phyloP scores from a whole-genome alignment of 495 filamentous ascomycete genomes.

The Podospora pseudocomata region DNA sequence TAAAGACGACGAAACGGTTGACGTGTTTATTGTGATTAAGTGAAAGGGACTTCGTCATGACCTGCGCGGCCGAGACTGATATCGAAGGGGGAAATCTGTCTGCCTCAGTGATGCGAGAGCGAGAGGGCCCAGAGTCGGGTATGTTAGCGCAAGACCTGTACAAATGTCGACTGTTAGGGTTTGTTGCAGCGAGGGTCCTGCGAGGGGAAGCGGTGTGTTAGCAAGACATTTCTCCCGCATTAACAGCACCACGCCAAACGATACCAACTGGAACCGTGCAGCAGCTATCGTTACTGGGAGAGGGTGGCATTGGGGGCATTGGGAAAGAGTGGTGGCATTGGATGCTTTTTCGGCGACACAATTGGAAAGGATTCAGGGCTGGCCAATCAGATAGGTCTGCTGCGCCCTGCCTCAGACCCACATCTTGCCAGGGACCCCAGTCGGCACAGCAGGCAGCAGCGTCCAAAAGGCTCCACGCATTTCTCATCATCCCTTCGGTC shows the following conservation, averaged over 20 bases:
- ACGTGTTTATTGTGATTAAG: neutral
- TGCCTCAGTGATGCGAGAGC: neutral
- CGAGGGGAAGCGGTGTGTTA: neutral
- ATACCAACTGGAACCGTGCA: slow-evolving; percentile 3
- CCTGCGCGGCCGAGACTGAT: neutral
- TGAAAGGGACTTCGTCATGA: slow-evolving; percentile 2
- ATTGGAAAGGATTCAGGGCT: slow-evolving; percentile 27
- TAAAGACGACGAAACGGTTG: neutral
- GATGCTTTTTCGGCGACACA: slow-evolving; percentile 16
- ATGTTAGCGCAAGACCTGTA: neutral
- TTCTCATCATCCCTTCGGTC: slow-evolving; percentile 33
- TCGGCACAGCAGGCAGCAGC: slow-evolving; percentile 34
- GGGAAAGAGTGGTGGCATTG: slow-evolving; percentile 19
- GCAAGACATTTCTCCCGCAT: slow-evolving; percentile 1
- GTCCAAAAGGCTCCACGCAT: slow-evolving; percentile 27
- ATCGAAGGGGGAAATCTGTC: neutral
- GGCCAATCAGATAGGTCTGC: slow-evolving; percentile 27
- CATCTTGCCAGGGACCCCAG: slow-evolving; percentile 21
- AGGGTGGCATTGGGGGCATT: neutral
- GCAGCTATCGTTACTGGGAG: slow-evolving; percentile 14
- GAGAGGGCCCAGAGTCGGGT: neutral
- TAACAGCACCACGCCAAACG: slow-evolving; percentile 16
- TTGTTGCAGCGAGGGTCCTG: neutral
- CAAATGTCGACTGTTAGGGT: neutral
- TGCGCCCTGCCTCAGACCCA: slow-evolving; percentile 31